phyloP scores from a whole-genome alignment of 805 yeast genomes.

The Metschnikowia henanensis region DNA sequence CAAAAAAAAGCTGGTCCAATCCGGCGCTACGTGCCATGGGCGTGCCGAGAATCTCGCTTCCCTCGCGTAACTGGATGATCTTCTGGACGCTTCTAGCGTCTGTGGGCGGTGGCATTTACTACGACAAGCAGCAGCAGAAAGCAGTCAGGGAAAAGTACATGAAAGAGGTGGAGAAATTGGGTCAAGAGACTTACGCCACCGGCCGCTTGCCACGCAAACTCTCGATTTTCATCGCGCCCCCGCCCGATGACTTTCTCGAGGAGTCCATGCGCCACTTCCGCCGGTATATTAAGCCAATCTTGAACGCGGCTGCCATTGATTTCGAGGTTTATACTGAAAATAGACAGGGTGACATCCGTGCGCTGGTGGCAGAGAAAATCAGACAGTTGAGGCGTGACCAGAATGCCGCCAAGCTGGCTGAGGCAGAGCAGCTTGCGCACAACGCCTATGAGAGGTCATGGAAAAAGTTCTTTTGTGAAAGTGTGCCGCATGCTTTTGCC shows the following conservation, averaged over 20 bases:
- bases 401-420: constrained; percentile 12
- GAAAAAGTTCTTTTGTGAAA: constrained; percentile 27
- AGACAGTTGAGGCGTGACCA: constrained; percentile 59
- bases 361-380: constrained; percentile 77
- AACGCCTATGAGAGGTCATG: constrained; percentile 25
- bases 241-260: constrained; percentile 88
- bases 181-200: constrained; percentile 46
- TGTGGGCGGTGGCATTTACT: constrained; percentile 71
- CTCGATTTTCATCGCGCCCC: constrained; percentile 89
- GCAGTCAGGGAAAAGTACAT: constrained; percentile 65
- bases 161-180: constrained; percentile 52
- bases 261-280: constrained; percentile 73
- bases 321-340: constrained; percentile 73
- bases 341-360: constrained; percentile 88
- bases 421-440: constrained; percentile 4
- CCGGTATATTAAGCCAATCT: constrained; percentile 79
- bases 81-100: constrained; percentile 73
- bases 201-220: constrained; percentile 69
- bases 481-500: constrained; percentile 4
- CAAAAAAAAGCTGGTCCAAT: constrained; percentile 53
- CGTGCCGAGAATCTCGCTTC: constrained; percentile 70
- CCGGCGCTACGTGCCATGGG: constrained; percentile 90
- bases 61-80: constrained; percentile 91
- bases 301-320: constrained; percentile 83
- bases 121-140: constrained; percentile 76